Percentiles rank a stretch among this genome's conserved stretches.
These are phyloP conservation scores for Pulveroboletus sp. DNA, from an alignment of 768 basidiomycete genomes.

Conservation along the genomic window DNA sequence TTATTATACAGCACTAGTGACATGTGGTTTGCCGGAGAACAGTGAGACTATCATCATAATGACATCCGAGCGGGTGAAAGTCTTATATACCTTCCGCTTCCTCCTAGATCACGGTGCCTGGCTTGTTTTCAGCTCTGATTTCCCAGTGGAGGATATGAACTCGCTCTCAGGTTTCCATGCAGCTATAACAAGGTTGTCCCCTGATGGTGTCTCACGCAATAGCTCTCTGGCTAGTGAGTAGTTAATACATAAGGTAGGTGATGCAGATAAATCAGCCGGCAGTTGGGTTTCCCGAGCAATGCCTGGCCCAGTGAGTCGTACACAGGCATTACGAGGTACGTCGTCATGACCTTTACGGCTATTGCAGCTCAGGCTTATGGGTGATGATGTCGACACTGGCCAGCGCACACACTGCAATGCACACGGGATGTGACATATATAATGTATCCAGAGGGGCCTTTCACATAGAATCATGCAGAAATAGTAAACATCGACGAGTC, in stretches of 20 bases:
- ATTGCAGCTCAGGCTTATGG: too few species aligned
- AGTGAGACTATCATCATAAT: constrained; percentile 19
- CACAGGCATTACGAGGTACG: constrained; percentile 74
- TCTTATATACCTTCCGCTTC: constrained; percentile 84
- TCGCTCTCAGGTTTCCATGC: constrained; percentile 86
- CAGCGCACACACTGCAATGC: too few species aligned
- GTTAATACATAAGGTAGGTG: too few species aligned
- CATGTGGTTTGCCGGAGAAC: constrained; percentile 87
- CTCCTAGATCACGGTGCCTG: constrained; percentile 55
- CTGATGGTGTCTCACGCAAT: constrained; percentile 73
- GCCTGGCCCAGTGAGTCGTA: constrained; percentile 67
- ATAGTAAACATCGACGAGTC: too few species aligned
- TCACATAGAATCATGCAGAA: too few species aligned
- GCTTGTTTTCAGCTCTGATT: constrained; percentile 84
- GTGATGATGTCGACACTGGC: too few species aligned
- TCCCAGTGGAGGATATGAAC: constrained; percentile 85
- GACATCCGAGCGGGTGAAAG: constrained; percentile 83
- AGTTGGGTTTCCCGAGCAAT: constrained; percentile 78
- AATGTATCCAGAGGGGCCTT: too few species aligned
- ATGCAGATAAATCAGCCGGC: too few species aligned
- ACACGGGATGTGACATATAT: too few species aligned
- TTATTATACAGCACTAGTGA: constrained; percentile 58
- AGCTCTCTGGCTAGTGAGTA: constrained; percentile 80
- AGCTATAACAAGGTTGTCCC: constrained; percentile 74
- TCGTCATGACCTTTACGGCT: too few species aligned